Conservation (phyloP, 2,329 filamentous ascomycete genomes). For the Pseudogymnoascus sp. region DNA sequence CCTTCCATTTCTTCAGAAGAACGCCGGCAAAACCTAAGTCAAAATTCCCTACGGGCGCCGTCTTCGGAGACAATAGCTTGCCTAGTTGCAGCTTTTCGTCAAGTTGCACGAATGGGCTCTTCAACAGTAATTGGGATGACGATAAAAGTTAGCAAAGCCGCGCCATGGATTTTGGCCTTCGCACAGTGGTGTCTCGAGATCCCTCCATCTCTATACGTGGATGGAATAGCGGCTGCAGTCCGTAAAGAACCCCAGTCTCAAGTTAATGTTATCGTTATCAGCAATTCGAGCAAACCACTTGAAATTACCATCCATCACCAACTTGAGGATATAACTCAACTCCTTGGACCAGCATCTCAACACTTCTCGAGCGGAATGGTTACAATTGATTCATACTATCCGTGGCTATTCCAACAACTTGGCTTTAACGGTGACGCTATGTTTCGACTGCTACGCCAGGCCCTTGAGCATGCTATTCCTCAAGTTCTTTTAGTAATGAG, state of each 20-base stretch:
- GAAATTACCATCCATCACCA: too few relatives aligned
- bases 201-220: constrained; percentile 13
- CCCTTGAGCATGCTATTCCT: background rate
- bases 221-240: background rate
- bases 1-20: background rate
- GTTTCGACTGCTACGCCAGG: background rate
- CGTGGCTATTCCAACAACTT: background rate
- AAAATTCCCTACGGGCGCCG: background rate
- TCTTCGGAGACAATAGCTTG: constrained; percentile 1
- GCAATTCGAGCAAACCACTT: constrained; percentile 1
- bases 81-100: constrained; percentile 13
- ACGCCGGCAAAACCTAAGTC: background rate
- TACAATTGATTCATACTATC: background rate
- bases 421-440: background rate
- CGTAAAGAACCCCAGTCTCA: background rate
- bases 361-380: background rate
- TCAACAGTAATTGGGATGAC: constrained; percentile 5
- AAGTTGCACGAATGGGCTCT: constrained; percentile 12
- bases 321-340: too few relatives aligned
- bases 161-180: constrained; percentile 14
- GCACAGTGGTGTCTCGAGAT: constrained; percentile 13
- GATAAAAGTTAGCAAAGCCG: background rate
- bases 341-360: too few relatives aligned
- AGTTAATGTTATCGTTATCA: background rate
- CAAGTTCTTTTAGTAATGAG: background rate